Conservation (phyloP, 2,329 filamentous ascomycete species). For the Coleophoma cylindrospora region DNA sequence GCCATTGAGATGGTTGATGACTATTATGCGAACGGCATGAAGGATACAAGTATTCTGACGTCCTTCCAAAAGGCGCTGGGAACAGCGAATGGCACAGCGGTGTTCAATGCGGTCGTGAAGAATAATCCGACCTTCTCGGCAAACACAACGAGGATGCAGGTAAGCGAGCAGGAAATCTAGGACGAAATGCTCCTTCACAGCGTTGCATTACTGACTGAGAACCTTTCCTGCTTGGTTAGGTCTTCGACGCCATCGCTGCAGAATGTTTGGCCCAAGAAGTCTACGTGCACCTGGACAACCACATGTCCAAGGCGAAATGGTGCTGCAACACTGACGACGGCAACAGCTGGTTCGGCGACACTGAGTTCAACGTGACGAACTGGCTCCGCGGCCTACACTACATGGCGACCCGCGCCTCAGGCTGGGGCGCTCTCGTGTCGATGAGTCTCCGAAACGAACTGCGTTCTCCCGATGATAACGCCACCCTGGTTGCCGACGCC, state of each 20-base stretch:
- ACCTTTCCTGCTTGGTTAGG: slow-evolving; percentile 13
- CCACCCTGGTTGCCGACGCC: slow-evolving; percentile 10
- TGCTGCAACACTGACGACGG: slow-evolving; percentile 50
- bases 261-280: slow-evolving; percentile 51
- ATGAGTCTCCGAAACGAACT: slow-evolving; percentile 34
- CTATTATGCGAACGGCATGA: slow-evolving; percentile 42
- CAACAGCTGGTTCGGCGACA: slow-evolving; percentile 58
- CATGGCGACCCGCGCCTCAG: slow-evolving; percentile 42
- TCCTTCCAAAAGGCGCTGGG: slow-evolving; percentile 44
- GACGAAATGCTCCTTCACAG: not conserved
- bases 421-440: not conserved
- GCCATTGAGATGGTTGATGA: slow-evolving; percentile 61
- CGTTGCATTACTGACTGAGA: too few species aligned
- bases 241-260: slow-evolving; percentile 58
- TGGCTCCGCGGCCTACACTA: slow-evolving; percentile 56
- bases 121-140: slow-evolving; percentile 53
- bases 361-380: slow-evolving; percentile 49
- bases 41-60: slow-evolving; percentile 38
- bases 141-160: slow-evolving; percentile 47
- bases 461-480: slow-evolving; percentile 18
- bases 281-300: slow-evolving; percentile 56
- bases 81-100: slow-evolving; percentile 42
- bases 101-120: slow-evolving; percentile 45
- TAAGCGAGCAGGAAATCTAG: slow-evolving; percentile 2
- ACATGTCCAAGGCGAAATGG: slow-evolving; percentile 54